phyloP scores from a whole-genome alignment of 495 filamentous ascomycete species.

The Daldinia childiae region DNA sequence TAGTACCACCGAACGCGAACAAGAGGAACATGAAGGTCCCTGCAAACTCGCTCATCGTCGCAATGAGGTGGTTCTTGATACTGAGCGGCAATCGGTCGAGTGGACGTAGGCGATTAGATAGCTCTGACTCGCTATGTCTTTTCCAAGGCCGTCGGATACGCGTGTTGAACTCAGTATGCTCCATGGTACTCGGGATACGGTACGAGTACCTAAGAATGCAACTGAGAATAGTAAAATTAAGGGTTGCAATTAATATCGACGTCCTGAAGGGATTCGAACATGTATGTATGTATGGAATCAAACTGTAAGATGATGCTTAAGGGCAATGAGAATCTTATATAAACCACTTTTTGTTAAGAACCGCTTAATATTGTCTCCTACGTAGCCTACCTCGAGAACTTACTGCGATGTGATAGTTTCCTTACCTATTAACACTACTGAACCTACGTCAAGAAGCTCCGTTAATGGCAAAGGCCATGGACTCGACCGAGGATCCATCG shows the following conservation, averaged over 20 bases:
- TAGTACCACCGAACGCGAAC: slow-evolving; percentile 81
- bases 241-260: neutral
- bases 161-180: slow-evolving; percentile 23
- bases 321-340: neutral
- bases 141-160: slow-evolving; percentile 27
- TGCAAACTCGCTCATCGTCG: slow-evolving; percentile 73
- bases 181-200: slow-evolving; percentile 11
- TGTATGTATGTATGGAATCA: neutral
- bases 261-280: neutral
- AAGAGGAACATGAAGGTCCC: slow-evolving; percentile 88
- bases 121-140: neutral
- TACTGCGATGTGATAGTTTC: neutral
- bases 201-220: neutral
- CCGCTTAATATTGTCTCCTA: neutral
- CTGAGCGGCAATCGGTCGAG: slow-evolving; percentile 20
- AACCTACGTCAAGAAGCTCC: neutral
- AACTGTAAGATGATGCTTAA: neutral
- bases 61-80: slow-evolving; percentile 62
- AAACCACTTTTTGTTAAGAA: neutral
- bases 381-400: neutral
- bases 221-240: neutral
- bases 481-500: neutral
- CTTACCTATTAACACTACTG: neutral
- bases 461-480: neutral
- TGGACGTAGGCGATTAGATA: neutral